A percentile compares a stretch with the other conserved stretches of the same genome.
Evolutionary conservation across 2,329 filamentous ascomycete genomes (phyloP).

Genomic region (Ascocoryne sarcoides): DNA sequence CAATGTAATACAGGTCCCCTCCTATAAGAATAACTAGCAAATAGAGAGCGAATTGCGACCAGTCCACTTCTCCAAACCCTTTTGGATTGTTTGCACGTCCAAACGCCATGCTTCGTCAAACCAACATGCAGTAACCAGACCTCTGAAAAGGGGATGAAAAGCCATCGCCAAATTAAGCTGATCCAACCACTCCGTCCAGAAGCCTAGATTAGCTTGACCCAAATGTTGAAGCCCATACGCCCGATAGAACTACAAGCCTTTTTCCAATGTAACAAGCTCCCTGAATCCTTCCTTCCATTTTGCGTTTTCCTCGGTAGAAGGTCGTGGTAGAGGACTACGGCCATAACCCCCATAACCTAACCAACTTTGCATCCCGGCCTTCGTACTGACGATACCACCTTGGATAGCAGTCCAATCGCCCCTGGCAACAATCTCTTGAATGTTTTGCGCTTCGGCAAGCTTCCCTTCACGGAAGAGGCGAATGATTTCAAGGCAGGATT

Average conservation of each 20-base stretch:
- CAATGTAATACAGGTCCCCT: no score
- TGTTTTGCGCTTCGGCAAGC: constrained; percentile 47
- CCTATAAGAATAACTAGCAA: no score
- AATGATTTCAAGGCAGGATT: constrained; percentile 52
- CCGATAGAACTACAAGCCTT: constrained; percentile 29
- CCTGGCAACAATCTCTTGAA: constrained; percentile 56
- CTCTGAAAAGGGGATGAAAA: no score
- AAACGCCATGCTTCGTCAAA: no score
- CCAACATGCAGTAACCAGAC: no score
- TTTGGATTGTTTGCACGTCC: no score
- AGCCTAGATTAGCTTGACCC: no score
- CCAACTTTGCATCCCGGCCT: constrained; percentile 53
- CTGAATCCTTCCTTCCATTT: constrained; percentile 48
- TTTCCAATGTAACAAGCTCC: constrained; percentile 43
- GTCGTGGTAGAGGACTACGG: constrained; percentile 42
- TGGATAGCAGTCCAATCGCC: constrained; percentile 64
- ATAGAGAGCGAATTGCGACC: no score
- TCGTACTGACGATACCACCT: constrained; percentile 60
- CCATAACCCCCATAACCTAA: constrained; percentile 53
- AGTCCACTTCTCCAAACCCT: no score
- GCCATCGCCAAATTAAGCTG: no score
- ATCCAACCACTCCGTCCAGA: no score
- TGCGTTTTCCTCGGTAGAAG: constrained; percentile 38
- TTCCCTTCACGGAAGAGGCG: constrained; percentile 52
- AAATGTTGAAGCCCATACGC: no score